Evolutionary conservation across 2,329 filamentous ascomycete species (phyloP), one percentile per base, ranked within the genome.

Genomic region (Cucurbitaria berberidis): DNA sequence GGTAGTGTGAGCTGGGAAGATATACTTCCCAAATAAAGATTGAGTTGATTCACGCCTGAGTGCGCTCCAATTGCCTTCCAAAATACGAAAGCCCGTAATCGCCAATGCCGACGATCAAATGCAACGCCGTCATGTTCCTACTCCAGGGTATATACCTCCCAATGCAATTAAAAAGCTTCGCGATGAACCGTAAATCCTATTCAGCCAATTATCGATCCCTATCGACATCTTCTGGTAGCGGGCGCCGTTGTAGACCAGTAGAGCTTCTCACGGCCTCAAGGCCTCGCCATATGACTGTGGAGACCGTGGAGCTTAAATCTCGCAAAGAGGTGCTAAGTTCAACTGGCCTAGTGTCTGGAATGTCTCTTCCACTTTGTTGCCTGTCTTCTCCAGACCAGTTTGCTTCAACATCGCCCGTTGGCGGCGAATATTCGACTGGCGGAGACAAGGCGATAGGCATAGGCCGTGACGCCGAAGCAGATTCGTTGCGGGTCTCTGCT

Each of bases 391-490:
- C 67, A n/a, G 69, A 68, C 46, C 69, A 73, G 29, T 69, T 69
- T 1, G 70, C 69, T 55, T 74, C 71, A 10, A 73, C 47, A n/a
- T 74, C 72, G 21, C 60, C 63, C n/a, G 60, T 39, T 6, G 52
- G 30, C 29, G 45, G 46, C 41, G 57, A 35, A 35, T 53, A 8
- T 22, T 55, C 45, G 18, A 30, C 27, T 10, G 53, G 42, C 16
- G 49, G 49, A 3, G 69, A 62, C 5, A 59, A 47, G 15, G 62
- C 57, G 13, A 68, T 63, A 10, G 76, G 72, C 15, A 84, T 77
- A 8, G 80, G 80, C 27, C 79, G 75, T 22, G 81, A 81, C 5
- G 82, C 78, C 22, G 81, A 81, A 3, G 80, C 78, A 5, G 80
- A 78, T 22, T 78, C 77, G 46, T 80, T 80, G 24, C 74, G 71